Conservation (phyloP, 129 eudicot genomes). For the Heracleum sosnowskyi region DNA sequence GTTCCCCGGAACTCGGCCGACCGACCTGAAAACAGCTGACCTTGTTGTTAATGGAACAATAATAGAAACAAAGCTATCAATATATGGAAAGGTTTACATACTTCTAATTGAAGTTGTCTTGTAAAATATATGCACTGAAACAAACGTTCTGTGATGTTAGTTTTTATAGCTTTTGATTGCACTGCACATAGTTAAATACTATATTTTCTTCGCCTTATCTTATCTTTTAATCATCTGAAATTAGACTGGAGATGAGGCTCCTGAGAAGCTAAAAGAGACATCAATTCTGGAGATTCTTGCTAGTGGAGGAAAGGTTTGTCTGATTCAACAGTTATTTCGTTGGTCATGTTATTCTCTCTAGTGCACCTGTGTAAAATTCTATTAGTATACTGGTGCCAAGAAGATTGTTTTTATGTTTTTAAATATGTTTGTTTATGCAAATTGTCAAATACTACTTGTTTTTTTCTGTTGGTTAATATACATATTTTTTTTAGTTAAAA, state of each 20-base stretch:
- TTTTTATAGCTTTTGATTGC: background rate
- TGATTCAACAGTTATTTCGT: background rate
- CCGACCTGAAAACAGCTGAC: slow-evolving; percentile 54
- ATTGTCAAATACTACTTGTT: background rate
- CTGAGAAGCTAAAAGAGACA: slow-evolving; percentile 44
- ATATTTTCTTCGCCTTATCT: slow-evolving; percentile 5
- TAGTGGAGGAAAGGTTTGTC: slow-evolving; percentile 88
- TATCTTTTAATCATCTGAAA: slow-evolving; percentile 9
- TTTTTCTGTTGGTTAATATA: background rate
- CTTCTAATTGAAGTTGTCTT: slow-evolving; percentile 6
- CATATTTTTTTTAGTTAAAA: background rate
- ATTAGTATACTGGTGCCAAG: background rate
- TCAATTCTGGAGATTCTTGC: slow-evolving; percentile 83
- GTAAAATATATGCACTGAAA: background rate
- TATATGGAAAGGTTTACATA: slow-evolving; percentile 70
- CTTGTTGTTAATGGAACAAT: slow-evolving; percentile 73
- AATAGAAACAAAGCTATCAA: slow-evolving; percentile 55
- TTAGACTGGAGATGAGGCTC: slow-evolving; percentile 49
- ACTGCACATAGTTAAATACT: background rate
- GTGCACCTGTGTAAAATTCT: background rate
- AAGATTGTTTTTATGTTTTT: background rate
- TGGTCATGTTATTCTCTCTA: background rate
- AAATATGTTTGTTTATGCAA: background rate
- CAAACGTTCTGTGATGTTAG: background rate
- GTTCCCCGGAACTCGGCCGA: slow-evolving; percentile 33